Percentiles rank a stretch among this genome's conserved stretches.
phyloP scores from a whole-genome alignment of 2,329 filamentous ascomycete genomes.

The Fusarium succisae region DNA sequence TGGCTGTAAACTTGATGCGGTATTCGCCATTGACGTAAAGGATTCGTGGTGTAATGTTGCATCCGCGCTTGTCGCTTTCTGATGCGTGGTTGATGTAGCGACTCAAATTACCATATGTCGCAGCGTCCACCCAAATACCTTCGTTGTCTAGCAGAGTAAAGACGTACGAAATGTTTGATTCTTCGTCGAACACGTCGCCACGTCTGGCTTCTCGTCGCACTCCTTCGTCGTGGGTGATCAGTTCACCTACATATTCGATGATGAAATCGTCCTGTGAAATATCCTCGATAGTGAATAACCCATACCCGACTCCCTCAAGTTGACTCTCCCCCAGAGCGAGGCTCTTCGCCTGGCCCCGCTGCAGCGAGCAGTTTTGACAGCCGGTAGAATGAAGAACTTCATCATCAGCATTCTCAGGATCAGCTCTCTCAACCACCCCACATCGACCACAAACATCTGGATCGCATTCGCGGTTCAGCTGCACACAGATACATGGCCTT shows the following conservation, averaged over 20 bases:
- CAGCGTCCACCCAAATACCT: constrained; percentile 76
- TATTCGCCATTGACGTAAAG: constrained; percentile 79
- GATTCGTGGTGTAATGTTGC: constrained; percentile 72
- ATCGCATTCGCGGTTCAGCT: constrained; percentile 82
- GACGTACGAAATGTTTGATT: constrained; percentile 71
- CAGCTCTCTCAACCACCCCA: constrained; percentile 73
- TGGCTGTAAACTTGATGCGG: constrained; percentile 78
- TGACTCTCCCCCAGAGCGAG: constrained; percentile 76
- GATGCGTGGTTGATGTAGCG: constrained; percentile 85
- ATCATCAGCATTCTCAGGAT: constrained; percentile 72
- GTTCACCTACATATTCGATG: constrained; percentile 83
- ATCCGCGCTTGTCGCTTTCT: constrained; percentile 59
- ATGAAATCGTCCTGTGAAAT: constrained; percentile 77
- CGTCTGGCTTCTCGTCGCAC: constrained; percentile 72
- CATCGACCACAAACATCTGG: constrained; percentile 77
- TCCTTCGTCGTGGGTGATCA: constrained; percentile 75
- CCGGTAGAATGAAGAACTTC: constrained; percentile 64
- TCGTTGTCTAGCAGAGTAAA: constrained; percentile 69
- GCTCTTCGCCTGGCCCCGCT: constrained; percentile 71
- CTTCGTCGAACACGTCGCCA: constrained; percentile 68
- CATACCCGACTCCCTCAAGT: constrained; percentile 75
- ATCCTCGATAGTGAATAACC: constrained; percentile 76
- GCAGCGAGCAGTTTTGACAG: constrained; percentile 78
- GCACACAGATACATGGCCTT: constrained; percentile 73
- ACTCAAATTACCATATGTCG: constrained; percentile 80